A percentile compares a stretch with the other conserved stretches of the same genome.
These are phyloP conservation scores for Capsicum baccatum DNA, from an alignment of 257 asterid species.

Conservation along the genomic window DNA sequence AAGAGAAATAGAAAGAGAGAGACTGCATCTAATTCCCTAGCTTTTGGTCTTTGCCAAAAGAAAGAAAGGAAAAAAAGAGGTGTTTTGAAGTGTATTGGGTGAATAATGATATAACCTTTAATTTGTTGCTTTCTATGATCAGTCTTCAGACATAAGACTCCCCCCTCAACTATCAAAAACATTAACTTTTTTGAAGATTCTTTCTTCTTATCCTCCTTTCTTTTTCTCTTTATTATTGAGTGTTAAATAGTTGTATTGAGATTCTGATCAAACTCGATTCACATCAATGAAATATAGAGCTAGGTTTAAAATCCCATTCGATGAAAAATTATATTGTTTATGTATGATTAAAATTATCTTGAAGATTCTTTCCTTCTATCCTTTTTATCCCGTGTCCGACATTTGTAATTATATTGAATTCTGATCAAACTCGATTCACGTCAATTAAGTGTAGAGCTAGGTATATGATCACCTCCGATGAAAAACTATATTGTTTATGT, in stretches of 20 bases:
- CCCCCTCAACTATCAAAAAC: constrained; percentile 52
- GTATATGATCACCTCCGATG: too few species aligned
- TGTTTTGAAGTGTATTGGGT: constrained; percentile 25
- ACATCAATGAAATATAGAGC: neutral
- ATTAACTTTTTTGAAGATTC: constrained; percentile 74
- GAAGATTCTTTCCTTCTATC: constrained; percentile 33
- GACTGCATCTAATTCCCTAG: constrained; percentile 63
- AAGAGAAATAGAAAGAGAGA: constrained; percentile 29
- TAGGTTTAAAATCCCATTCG: too few species aligned
- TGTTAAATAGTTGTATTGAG: neutral
- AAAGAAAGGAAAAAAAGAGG: constrained; percentile 31
- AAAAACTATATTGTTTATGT: too few species aligned
- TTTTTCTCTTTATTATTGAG: neutral
- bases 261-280: neutral
- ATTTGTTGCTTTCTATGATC: constrained; percentile 66
- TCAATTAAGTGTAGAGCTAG: too few species aligned
- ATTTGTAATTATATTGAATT: too few species aligned
- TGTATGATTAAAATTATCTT: neutral
- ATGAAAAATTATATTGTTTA: too few species aligned
- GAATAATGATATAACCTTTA: constrained; percentile 59
- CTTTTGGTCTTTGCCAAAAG: constrained; percentile 32
- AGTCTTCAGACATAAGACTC: constrained; percentile 81
- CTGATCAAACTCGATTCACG: too few species aligned
- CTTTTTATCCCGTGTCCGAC: too few species aligned
- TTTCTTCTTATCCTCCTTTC: constrained; percentile 31